These are phyloP conservation scores for Populus pruinosa DNA, from an alignment of 345 rosid genomes.

Conservation along the genomic window DNA sequence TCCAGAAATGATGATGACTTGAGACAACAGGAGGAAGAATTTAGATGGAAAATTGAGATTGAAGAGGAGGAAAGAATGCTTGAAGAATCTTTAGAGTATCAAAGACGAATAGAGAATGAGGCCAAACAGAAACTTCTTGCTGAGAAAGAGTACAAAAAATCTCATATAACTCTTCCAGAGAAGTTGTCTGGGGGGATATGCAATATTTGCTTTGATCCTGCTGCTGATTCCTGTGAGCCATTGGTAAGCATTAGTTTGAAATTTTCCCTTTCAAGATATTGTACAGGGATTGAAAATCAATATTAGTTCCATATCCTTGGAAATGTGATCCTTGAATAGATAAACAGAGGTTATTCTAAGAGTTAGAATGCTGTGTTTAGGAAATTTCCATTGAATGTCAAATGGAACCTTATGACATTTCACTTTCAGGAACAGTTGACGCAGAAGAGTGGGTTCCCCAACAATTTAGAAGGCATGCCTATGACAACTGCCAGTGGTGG, in stretches of 20 bases:
- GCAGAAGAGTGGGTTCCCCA: conserved; percentile 31
- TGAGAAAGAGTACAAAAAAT: conserved; percentile 64
- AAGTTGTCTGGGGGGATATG: conserved; percentile 30
- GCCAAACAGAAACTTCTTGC: conserved; percentile 84
- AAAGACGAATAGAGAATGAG: conserved; percentile 84
- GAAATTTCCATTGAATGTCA: background rate
- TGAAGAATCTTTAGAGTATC: conserved; percentile 79
- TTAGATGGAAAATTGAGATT: conserved; percentile 67
- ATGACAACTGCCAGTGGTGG: conserved; percentile 34
- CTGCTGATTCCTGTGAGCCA: conserved; percentile 25
- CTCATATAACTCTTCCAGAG: conserved; percentile 32
- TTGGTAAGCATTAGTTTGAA: conserved; percentile 30
- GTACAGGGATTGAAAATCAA: conserved; percentile 3
- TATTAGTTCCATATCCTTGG: background rate
- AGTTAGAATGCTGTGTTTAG: conserved; percentile 1
- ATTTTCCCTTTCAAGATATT: conserved; percentile 5
- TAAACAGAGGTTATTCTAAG: background rate
- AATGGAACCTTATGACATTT: conserved; percentile 11
- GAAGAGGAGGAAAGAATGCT: conserved; percentile 92
- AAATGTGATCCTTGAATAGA: conserved; percentile 8
- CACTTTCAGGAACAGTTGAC: conserved; percentile 39
- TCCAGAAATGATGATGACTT: conserved; percentile 41
- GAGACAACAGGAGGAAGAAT: conserved; percentile 70
- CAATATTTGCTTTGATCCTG: conserved; percentile 31
- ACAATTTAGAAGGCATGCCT: conserved; percentile 30